These are phyloP conservation scores for Russula abietina DNA, from an alignment of 768 basidiomycete species.

Conservation along the genomic window DNA sequence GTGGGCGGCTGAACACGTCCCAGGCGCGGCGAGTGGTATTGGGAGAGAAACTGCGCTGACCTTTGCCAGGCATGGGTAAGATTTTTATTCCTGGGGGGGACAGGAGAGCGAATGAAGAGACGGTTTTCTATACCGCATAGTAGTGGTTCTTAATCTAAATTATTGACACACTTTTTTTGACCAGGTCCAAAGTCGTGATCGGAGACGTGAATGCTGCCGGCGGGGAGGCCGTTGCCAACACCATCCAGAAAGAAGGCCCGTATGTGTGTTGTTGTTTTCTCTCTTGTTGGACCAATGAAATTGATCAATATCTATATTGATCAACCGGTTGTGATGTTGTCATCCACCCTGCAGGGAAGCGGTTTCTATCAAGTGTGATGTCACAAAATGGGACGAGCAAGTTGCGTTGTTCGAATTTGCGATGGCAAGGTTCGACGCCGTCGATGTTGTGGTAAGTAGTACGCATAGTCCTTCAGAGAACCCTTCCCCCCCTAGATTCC, in stretches of 20 bases:
- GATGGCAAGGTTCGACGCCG: constrained; percentile 40
- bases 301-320: too few species aligned
- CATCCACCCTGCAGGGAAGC: constrained; percentile 35
- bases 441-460: constrained; percentile 45
- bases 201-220: constrained; percentile 44
- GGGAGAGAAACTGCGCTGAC: constrained; percentile 45
- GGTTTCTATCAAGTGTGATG: constrained; percentile 41
- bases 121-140: neutral
- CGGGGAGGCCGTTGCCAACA: constrained; percentile 37
- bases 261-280: constrained; percentile 27
- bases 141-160: too few species aligned
- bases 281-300: too few species aligned
- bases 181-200: constrained; percentile 33
- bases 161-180: too few species aligned
- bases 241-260: constrained; percentile 42
- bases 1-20: too few species aligned
- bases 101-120: too few species aligned
- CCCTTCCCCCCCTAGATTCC: too few species aligned
- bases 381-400: constrained; percentile 49
- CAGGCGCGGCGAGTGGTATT: constrained; percentile 36
- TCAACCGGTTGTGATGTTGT: too few species aligned
- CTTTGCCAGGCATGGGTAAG: constrained; percentile 49
- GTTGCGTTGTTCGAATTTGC: constrained; percentile 47
- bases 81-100: neutral
- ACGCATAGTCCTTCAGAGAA: too few species aligned